Base-by-base conservation (phyloP, 1,284 basidiomycete species). In the Heterobasidion irregulare region DNA sequence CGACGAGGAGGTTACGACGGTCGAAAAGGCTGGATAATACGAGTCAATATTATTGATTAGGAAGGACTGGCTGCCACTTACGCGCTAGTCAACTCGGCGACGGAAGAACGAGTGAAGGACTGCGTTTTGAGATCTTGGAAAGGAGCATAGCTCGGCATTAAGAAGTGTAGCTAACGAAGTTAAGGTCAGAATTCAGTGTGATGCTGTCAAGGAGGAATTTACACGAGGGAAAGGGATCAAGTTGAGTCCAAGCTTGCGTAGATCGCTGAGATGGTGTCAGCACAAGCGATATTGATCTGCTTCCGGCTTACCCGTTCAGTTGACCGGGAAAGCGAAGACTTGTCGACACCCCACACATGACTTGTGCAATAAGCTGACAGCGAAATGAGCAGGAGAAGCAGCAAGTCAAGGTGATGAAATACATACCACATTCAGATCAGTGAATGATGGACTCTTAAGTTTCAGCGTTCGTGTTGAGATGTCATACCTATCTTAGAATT, bases 281-380 rank as follows among this genome's bases (percentile, higher is more conserved):
- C 9, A 34, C 9, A 16, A 47, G n/a, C 15, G 46, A 47, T 6
- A 47, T 9, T 16, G 8, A 9, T 26, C 4, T 32, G 45, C 15
- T 44, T 26, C n/a, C 8, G 35, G 65, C 77, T 2, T 59, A 86
- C 86, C 86, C 89, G 70, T 97, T 97, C 58, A 96, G 77, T 70
- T 95, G 92, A 53, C 95, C 95, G 36, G 94, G 93, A 82, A 97
- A 95, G 47, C 94, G 89, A 59, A 96, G 75, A 66, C 88, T 91
- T 1, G 93, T 94, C 65, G 89, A 92, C 44, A 92, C 83, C 59
- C 93, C 93, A 59, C 89, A 91, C 91, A 96, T 94, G 47, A 92
- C 91, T 68, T 83, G 85, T 8, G 89, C 78, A 49, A 94, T 83
- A 41, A 92, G 72, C 85, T 90, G 57, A 58, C 41, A 43, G 44